These are phyloP conservation scores for Spathaspora girioi DNA, from an alignment of 805 yeast genomes.

Conservation along the genomic window DNA sequence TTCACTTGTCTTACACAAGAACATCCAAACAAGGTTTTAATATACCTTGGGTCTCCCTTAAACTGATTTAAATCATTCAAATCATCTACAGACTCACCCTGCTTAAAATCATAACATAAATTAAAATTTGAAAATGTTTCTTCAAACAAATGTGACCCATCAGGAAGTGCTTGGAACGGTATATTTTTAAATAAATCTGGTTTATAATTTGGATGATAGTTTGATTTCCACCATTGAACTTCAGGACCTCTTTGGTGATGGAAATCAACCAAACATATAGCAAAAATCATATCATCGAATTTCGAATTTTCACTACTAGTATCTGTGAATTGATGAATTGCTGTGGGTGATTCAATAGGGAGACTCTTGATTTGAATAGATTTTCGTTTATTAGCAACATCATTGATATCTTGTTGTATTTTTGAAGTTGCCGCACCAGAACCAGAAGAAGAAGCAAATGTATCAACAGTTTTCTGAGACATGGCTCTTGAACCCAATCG, in stretches of 20 bases:
- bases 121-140: constrained; percentile 93
- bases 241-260: constrained; percentile 94
- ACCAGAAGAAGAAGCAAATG: neutral
- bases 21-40: constrained; percentile 83
- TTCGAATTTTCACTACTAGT: constrained; percentile 7
- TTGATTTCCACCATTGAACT: constrained; percentile 78
- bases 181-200: constrained; percentile 71
- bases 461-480: neutral
- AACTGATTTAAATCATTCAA: constrained; percentile 30
- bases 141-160: constrained; percentile 90
- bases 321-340: neutral
- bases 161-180: constrained; percentile 94
- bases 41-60: constrained; percentile 37
- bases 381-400: constrained; percentile 10
- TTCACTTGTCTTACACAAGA: constrained; percentile 86
- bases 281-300: constrained; percentile 53
- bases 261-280: constrained; percentile 87
- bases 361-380: constrained; percentile 36
- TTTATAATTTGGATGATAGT: constrained; percentile 32
- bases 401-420: neutral
- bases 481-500: constrained; percentile 16
- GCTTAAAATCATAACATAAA: constrained; percentile 61
- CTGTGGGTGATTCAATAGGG: constrained; percentile 19
- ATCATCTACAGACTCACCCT: constrained; percentile 43
- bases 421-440: no score